phyloP scores from a whole-genome alignment of 2,329 filamentous ascomycete species.

The Xylariomycetidae sp. region DNA sequence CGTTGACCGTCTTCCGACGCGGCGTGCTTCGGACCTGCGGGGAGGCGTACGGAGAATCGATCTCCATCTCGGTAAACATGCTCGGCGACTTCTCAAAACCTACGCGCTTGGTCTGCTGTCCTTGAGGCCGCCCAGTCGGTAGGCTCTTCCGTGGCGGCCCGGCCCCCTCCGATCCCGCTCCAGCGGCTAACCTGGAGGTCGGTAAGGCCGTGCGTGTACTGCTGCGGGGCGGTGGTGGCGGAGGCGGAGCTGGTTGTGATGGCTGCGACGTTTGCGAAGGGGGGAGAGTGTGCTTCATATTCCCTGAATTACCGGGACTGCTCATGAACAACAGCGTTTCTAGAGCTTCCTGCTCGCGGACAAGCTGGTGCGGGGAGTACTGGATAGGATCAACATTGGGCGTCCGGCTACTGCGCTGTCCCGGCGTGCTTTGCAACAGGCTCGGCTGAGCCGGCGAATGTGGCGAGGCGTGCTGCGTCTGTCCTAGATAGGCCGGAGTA shows the following conservation, averaged over 20 bases:
- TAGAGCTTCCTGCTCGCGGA: slow-evolving; percentile 73
- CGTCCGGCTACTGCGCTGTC: slow-evolving; percentile 28
- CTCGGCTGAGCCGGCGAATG: slow-evolving; percentile 34
- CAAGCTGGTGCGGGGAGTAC: slow-evolving; percentile 62
- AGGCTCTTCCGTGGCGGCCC: slow-evolving; percentile 44
- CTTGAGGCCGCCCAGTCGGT: slow-evolving; percentile 40
- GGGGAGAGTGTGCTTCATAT: slow-evolving; percentile 51
- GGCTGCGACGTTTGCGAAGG: slow-evolving; percentile 30
- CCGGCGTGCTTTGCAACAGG: slow-evolving; percentile 32
- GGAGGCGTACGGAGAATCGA: slow-evolving; percentile 32
- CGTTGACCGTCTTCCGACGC: slow-evolving; percentile 35
- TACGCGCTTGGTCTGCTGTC: slow-evolving; percentile 34
- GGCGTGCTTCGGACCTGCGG: slow-evolving; percentile 34
- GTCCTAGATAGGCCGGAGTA: slow-evolving; percentile 44
- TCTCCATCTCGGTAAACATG: slow-evolving; percentile 41
- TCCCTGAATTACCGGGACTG: slow-evolving; percentile 65
- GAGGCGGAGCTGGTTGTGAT: slow-evolving; percentile 2
- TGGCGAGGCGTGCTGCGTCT: slow-evolving; percentile 41
- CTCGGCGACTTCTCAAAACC: slow-evolving; percentile 43
- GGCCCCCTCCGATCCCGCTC: slow-evolving; percentile 15
- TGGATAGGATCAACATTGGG: slow-evolving; percentile 47
- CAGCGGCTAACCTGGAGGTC: slow-evolving; percentile 31
- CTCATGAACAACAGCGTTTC: slow-evolving; percentile 79
- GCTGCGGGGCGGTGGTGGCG: slow-evolving; percentile 8
- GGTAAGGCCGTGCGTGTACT: slow-evolving; percentile 37